phyloP scores from a whole-genome alignment of 1,284 basidiomycete genomes.

The Fomes fomentarius region DNA sequence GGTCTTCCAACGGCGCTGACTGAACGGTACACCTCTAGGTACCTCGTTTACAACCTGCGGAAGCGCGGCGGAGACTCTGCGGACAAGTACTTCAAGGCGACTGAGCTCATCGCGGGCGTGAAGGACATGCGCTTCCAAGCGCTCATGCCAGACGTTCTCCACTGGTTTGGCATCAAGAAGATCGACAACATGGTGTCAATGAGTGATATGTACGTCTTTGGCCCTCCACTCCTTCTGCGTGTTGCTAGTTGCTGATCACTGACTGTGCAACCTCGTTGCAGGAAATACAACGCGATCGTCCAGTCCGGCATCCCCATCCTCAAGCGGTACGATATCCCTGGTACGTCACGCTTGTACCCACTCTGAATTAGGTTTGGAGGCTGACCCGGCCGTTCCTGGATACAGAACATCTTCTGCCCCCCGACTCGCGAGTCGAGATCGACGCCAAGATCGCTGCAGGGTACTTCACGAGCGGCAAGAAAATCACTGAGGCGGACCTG shows the following conservation, averaged over 20 bases:
- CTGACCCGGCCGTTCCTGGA: not conserved
- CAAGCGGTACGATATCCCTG: conserved; percentile 85
- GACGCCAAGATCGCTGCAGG: conserved; percentile 94
- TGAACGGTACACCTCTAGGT: conserved; percentile 44
- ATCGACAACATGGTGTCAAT: conserved; percentile 92
- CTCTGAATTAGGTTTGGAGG: not conserved
- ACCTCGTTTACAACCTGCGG: conserved; percentile 93
- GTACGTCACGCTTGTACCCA: conserved; percentile 36
- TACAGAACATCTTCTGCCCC: conserved; percentile 84
- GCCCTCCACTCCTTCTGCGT: conserved; percentile 23
- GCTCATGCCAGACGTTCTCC: conserved; percentile 94
- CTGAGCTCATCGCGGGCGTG: conserved; percentile 92
- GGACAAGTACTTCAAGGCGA: conserved; percentile 92
- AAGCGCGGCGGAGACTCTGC: conserved; percentile 94
- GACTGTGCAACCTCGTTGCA: conserved; percentile 30
- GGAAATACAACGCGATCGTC: conserved; percentile 95
- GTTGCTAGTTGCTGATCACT: not conserved
- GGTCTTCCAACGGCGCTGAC: not conserved
- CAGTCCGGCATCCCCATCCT: conserved; percentile 85
- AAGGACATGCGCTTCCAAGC: conserved; percentile 97
- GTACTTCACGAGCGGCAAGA: conserved; percentile 84
- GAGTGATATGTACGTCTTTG: conserved; percentile 79
- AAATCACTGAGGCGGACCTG: conserved; percentile 76
- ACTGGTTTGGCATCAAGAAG: conserved; percentile 92
- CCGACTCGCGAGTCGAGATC: conserved; percentile 93